A percentile compares a stretch with the other conserved stretches of the same genome.
phyloP scores from a whole-genome alignment of 306 rosid genomes.

The Potentilla sterilis region DNA sequence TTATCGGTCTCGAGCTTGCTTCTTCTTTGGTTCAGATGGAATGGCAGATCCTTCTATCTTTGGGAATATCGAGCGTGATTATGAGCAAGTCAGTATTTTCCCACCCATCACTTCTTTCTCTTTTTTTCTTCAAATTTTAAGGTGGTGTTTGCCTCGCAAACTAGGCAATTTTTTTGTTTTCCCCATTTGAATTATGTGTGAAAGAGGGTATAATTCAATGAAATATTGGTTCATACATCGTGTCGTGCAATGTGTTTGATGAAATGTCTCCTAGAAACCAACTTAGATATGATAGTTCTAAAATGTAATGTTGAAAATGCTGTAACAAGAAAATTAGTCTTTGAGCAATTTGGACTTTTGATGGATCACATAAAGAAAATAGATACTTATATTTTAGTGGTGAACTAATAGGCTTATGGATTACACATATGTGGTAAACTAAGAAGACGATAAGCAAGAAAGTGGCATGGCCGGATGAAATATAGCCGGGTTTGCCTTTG shows the following conservation, averaged over 20 bases:
- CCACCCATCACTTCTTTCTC: constrained; percentile 3
- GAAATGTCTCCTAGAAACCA: no score
- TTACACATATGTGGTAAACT: neutral
- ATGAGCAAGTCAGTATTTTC: constrained; percentile 66
- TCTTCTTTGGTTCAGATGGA: constrained; percentile 75
- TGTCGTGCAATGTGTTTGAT: neutral
- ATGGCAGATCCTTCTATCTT: constrained; percentile 81
- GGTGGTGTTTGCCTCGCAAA: neutral
- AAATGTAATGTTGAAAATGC: no score
- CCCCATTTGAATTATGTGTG: neutral
- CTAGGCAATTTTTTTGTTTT: neutral
- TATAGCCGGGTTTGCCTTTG: neutral
- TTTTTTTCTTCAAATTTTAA: neutral
- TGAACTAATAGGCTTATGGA: neutral
- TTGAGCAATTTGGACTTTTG: neutral
- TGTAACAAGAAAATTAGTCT: neutral
- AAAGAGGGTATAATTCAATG: neutral
- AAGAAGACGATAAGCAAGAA: neutral
- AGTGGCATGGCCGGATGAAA: neutral
- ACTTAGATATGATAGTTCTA: neutral
- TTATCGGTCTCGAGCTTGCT: constrained; percentile 55
- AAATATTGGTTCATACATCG: no score
- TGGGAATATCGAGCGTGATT: constrained; percentile 64
- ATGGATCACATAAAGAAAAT: neutral
- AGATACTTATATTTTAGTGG: neutral